These are phyloP conservation scores for Dalechampia spathulata DNA, from an alignment of 441 rosid genomes.

Conservation along the genomic window DNA sequence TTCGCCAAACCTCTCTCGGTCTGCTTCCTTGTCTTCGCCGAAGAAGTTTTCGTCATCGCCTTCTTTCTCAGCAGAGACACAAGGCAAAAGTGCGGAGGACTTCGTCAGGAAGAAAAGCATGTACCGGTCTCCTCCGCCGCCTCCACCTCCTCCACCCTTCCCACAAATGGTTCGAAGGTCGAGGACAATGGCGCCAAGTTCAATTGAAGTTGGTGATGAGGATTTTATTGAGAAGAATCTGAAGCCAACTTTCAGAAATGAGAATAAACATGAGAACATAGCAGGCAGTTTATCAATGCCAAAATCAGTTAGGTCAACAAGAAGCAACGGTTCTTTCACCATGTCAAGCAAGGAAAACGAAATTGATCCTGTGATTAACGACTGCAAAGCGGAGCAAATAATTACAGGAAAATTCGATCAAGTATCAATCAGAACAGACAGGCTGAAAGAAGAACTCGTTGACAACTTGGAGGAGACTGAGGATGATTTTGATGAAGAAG, in stretches of 20 bases:
- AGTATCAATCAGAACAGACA: constrained; percentile 10
- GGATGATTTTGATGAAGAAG: constrained; percentile 28
- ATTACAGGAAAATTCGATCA: constrained; percentile 15
- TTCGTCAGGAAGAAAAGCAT: constrained; percentile 33
- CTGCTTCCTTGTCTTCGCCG: constrained; percentile 34
- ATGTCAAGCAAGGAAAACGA: no score
- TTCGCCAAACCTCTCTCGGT: constrained; percentile 27
- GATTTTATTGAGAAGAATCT: constrained; percentile 15
- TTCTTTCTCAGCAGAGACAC: constrained; percentile 31
- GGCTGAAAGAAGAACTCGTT: constrained; percentile 10
- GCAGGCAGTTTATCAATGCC: constrained; percentile 10
- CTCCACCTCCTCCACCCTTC: constrained; percentile 56
- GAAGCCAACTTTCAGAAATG: constrained; percentile 21
- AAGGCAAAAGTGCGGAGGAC: constrained; percentile 40
- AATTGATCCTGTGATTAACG: constrained; percentile 8
- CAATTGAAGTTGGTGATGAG: constrained; percentile 5
- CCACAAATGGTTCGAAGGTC: constrained; percentile 21
- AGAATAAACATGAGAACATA: constrained; percentile 15
- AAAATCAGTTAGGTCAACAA: constrained; percentile 21
- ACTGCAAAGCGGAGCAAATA: constrained; percentile 17
- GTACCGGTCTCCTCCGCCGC: constrained; percentile 46
- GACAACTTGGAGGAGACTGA: constrained; percentile 32
- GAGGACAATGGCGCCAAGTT: constrained; percentile 21
- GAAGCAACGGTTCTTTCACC: constrained; percentile 34
- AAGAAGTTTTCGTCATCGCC: constrained; percentile 33